Evolutionary conservation across 2,329 filamentous ascomycete genomes (phyloP), one percentile per base, ranked within the genome.

Genomic region (Ampelomyces quisqualis): DNA sequence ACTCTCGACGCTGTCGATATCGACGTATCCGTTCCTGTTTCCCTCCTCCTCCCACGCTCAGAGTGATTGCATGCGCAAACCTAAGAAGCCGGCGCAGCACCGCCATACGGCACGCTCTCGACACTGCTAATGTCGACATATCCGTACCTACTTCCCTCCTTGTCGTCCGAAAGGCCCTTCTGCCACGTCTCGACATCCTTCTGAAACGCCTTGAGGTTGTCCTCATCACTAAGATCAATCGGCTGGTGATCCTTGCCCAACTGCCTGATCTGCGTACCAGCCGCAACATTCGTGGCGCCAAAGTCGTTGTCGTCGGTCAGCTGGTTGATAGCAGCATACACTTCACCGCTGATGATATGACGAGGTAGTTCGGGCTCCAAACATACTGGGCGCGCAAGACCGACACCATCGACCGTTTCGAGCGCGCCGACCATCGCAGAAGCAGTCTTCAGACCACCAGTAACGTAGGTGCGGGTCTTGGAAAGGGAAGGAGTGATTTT

Each of bases 391-490:
- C 79, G 72, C 0, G 69, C 82, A 14, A 85, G 66, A 0, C 81
- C 81, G 7, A 85, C 70, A 14, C 81, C 81, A 50, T 85, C 75
- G 3, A 84, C 77, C 0, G 73, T 72, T 2, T 77, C 53, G 2
- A 84, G 68, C 0, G 78, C 80, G n/a, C 71, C 65, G 10, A 78
- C 74, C 80, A 85, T 83, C 2, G 74, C 81, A 14, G 65, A 68
- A 0, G 71, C 74, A 1, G 76, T 76, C 39, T 76, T 73, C 46
- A 84, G 67, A 0, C 80, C 81, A 18, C 80, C 81, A 0, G 79
- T 82, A 26, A 84, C 68, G 49, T 80, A 84, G 0, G 70, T 73
- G 56, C 74, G 79, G 0, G 79, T 84, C 60, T 77, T 74, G 42
- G 77, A 81, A 1, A 71, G 72, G 51, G 74, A 78, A 0, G 21